Base-by-base conservation (phyloP, 768 basidiomycete species). In the Boletus sp. region DNA sequence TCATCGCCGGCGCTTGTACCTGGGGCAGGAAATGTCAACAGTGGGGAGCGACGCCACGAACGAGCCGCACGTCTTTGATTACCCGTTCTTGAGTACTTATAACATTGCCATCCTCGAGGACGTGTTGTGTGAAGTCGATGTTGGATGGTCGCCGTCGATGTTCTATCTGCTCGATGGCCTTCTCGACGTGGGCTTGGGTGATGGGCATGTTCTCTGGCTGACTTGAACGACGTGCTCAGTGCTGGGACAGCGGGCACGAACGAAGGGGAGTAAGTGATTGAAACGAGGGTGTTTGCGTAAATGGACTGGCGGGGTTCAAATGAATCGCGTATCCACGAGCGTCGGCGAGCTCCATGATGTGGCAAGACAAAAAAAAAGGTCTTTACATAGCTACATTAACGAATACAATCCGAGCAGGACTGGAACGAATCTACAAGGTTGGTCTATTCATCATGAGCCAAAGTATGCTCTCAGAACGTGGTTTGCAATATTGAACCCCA, bases 1-100 rank as follows among this genome's bases (percentile, higher is more conserved):
- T 78, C 86, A 96, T 95, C 46, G 97, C 95, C 25, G 97, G 96
- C 25, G 97, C 95, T 85, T 98, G 97, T 8, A 98, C 94, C 94
- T 97, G 67, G 10, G 5, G 34, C 19, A 25, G 30, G 34, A 10
- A 33, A 19, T 7, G 41, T 57, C 40, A 62, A 37, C 25, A 48
- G 57, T 53, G 51, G 51, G 50, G 47, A 44, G 34, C n/a, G 25
- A 48, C 25, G 7, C n/a, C 25, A 41, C 2, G 54, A 33, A 27
- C 15, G 30, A 35, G 32, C 23, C 85, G 62, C 62, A 96, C 94
- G 76, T 98, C 96, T 74, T 98, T 98, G 66, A 98, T 84, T 43
- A 97, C 92, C 62, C 96, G 83, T 72, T 98, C 95, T 65, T 93
- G 91, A 11, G 97, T 98, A 73, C 85, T 90, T 65, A 97, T 88